Evolutionary conservation across 2,329 filamentous ascomycete genomes (phyloP).

Genomic region (Fusarium citri): DNA sequence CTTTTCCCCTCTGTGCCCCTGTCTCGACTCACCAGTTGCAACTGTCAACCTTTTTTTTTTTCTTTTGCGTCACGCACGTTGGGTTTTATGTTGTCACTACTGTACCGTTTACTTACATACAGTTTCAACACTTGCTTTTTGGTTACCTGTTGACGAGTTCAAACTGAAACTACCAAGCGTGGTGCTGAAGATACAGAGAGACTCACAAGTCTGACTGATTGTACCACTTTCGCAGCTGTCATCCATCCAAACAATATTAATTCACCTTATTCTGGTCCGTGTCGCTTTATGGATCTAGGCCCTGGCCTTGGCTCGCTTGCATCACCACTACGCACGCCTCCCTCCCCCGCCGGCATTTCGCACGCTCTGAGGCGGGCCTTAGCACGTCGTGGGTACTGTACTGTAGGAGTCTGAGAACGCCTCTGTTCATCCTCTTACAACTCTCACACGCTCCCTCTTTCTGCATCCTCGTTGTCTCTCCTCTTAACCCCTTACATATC

Average conservation of each 20-base stretch:
- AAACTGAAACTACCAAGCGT: constrained; percentile 9
- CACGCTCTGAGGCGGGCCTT: constrained; percentile 40
- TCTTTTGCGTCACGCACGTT: constrained; percentile 33
- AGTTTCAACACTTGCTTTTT: constrained; percentile 29
- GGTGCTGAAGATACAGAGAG: constrained; percentile 13
- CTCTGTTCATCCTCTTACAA: constrained; percentile 41
- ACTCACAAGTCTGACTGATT: constrained; percentile 11
- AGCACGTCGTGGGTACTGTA: constrained; percentile 27
- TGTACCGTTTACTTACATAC: constrained; percentile 6
- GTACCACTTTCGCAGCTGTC: constrained; percentile 21
- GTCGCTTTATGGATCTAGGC: constrained; percentile 47
- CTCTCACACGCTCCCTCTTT: constrained; percentile 36
- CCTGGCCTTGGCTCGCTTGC: constrained; percentile 48
- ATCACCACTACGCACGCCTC: constrained; percentile 47
- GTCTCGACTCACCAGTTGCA: constrained; percentile 36
- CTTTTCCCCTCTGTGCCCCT: constrained; percentile 44
- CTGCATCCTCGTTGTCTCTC: constrained; percentile 34
- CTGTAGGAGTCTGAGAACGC: constrained; percentile 41
- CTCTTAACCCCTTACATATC: constrained; percentile 30
- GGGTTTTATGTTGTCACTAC: constrained; percentile 2
- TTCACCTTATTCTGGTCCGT: constrained; percentile 30
- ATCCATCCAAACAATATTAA: constrained; percentile 18
- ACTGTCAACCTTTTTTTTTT: constrained; percentile 35
- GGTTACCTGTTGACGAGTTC: constrained; percentile 11
- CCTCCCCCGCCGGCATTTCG: constrained; percentile 47